These are phyloP conservation scores for Penicillium sp. DNA, from an alignment of 2,329 filamentous ascomycete species.

Conservation along the genomic window DNA sequence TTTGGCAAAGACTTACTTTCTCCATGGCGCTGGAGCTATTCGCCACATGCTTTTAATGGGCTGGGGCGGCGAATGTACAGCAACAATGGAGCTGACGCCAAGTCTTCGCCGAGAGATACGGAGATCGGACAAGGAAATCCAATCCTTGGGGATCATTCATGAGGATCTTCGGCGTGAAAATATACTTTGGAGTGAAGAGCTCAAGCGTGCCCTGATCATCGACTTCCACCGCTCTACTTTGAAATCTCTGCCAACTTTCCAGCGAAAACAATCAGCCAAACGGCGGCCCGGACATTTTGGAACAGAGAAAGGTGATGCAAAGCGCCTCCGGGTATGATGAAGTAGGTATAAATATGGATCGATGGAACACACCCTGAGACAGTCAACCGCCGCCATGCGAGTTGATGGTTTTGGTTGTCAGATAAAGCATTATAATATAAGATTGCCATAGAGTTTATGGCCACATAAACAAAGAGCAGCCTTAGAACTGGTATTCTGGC, in stretches of 20 bases:
- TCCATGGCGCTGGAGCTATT: not conserved
- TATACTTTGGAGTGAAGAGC: not conserved
- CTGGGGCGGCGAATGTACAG: not conserved
- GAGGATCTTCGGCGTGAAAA: not conserved
- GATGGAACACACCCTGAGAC: no score
- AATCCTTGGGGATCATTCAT: not conserved
- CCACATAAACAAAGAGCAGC: no score
- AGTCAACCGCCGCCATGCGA: no score
- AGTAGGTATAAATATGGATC: no score
- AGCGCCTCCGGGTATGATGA: not conserved
- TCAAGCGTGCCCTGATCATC: not conserved
- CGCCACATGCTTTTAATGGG: not conserved
- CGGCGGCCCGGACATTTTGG: not conserved
- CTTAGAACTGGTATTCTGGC: no score
- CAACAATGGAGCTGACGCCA: not conserved
- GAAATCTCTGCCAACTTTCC: slow-evolving; percentile 17
- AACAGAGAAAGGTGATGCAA: not conserved
- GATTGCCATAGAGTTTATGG: no score
- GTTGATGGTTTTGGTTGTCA: no score
- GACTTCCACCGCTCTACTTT: not conserved
- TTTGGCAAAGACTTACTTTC: not conserved
- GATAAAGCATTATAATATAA: no score
- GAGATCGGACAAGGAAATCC: not conserved
- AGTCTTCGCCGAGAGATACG: not conserved
- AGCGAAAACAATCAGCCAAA: slow-evolving; percentile 1